These are phyloP conservation scores for Termitomyces sp. DNA, from an alignment of 768 basidiomycete species.

Conservation along the genomic window DNA sequence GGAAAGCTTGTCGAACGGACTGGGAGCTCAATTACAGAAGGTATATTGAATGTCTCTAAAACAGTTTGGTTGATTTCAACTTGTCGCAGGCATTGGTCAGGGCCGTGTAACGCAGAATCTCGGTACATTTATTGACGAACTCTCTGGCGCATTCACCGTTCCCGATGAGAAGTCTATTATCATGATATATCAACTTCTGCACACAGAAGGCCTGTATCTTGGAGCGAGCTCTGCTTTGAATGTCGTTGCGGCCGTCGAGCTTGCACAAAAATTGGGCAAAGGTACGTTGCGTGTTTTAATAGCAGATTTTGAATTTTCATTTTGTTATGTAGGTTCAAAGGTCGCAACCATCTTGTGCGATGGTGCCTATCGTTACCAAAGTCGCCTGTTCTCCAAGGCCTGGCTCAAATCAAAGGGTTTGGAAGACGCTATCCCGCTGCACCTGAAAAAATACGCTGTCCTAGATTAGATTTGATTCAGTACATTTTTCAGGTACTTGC, in stretches of 20 bases:
- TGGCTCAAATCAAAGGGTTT: constrained; percentile 86
- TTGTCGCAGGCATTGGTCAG: constrained; percentile 81
- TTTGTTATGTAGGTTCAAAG: constrained; percentile 55
- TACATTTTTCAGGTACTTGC: not conserved
- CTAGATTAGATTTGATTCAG: constrained; percentile 44
- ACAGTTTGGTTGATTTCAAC: not conserved
- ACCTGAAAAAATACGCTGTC: constrained; percentile 87
- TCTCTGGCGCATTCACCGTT: constrained; percentile 83
- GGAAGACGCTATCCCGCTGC: constrained; percentile 69
- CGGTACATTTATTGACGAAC: constrained; percentile 67
- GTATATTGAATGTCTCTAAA: constrained; percentile 29
- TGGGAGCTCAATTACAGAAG: constrained; percentile 92
- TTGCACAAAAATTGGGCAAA: constrained; percentile 80
- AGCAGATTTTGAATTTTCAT: not conserved
- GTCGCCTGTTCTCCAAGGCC: constrained; percentile 87
- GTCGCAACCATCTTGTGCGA: constrained; percentile 91
- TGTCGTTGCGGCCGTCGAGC: constrained; percentile 87
- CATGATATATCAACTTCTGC: constrained; percentile 91
- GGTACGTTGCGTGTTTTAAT: constrained; percentile 35
- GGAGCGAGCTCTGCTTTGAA: constrained; percentile 94
- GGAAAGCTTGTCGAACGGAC: constrained; percentile 69
- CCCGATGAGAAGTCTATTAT: constrained; percentile 85
- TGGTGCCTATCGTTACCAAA: constrained; percentile 97
- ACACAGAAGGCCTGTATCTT: constrained; percentile 90
- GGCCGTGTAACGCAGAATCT: constrained; percentile 93